Conservation (phyloP, 2,329 filamentous ascomycete genomes). For the Ophiostoma novo-ulmi region DNA sequence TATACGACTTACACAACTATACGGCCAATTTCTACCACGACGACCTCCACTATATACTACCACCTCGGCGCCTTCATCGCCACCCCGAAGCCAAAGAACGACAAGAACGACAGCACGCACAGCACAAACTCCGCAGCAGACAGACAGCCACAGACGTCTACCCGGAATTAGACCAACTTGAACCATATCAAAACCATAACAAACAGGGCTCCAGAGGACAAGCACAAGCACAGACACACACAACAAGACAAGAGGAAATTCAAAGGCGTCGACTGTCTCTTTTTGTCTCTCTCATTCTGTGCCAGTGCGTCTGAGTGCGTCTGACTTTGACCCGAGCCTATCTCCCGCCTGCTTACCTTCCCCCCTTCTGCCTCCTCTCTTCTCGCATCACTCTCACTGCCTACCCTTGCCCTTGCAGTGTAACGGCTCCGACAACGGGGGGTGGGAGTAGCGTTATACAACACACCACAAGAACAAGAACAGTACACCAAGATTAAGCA, state of each 20-base stretch:
- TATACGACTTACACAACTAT: neutral
- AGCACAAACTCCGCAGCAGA: neutral
- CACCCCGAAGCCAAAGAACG: neutral
- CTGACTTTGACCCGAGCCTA: neutral
- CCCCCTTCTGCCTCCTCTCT: too few species aligned
- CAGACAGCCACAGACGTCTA: neutral
- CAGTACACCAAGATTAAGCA: neutral
- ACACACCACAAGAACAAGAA: neutral
- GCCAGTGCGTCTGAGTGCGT: neutral
- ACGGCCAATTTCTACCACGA: neutral
- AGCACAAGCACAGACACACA: neutral
- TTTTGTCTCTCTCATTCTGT: neutral
- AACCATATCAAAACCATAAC: neutral
- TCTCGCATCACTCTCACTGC: neutral
- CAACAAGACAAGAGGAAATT: conserved; percentile 1
- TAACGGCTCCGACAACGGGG: conserved; percentile 1
- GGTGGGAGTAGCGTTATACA: neutral
- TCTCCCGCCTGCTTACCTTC: neutral
- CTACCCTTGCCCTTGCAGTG: neutral
- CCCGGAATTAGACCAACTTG: neutral
- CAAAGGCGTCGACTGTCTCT: conserved; percentile 9
- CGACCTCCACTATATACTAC: neutral
- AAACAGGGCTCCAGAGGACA: neutral
- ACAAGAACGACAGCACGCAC: neutral
- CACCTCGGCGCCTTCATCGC: conserved; percentile 5